Conservation (phyloP, 257 asterid species). For the Mitragyna speciosa region DNA sequence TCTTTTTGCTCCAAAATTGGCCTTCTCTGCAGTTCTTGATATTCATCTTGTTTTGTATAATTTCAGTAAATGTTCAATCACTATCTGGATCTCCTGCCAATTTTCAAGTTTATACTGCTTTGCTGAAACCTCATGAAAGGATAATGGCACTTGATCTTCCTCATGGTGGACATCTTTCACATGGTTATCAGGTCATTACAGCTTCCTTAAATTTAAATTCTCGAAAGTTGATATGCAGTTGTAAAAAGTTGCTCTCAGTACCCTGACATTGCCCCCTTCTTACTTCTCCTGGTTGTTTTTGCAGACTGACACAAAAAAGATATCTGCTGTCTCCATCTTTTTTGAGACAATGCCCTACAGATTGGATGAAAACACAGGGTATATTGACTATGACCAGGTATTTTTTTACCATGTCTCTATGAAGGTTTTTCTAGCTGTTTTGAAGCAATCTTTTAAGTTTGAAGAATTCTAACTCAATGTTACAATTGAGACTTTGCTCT, state of each 20-base stretch:
- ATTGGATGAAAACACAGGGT: slow-evolving; percentile 75
- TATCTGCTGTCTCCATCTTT: slow-evolving; percentile 84
- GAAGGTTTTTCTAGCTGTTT: background rate
- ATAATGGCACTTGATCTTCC: slow-evolving; percentile 99
- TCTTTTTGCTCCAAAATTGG: no score
- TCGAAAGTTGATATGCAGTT: background rate
- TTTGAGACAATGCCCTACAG: slow-evolving; percentile 93
- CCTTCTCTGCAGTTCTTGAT: no score
- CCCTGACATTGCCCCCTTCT: background rate
- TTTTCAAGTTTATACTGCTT: slow-evolving; percentile 94
- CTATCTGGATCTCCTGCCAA: slow-evolving; percentile 96
- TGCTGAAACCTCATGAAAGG: slow-evolving; percentile 91
- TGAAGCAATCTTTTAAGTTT: background rate
- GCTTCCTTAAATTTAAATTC: slow-evolving; percentile 12
- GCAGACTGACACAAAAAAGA: slow-evolving; percentile 87
- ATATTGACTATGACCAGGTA: slow-evolving; percentile 84
- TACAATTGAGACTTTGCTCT: background rate
- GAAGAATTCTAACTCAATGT: background rate
- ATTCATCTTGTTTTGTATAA: no score
- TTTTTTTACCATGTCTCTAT: slow-evolving; percentile 7
- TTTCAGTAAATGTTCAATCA: slow-evolving; percentile 88
- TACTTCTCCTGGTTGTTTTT: slow-evolving; percentile 15
- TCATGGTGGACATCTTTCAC: slow-evolving; percentile 97
- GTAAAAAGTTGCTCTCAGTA: background rate
- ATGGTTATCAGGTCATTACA: slow-evolving; percentile 89